Evolutionary conservation across 2,329 filamentous ascomycete species (phyloP), one percentile per base, ranked within the genome.

Genomic region (Ophiostoma sp.): DNA sequence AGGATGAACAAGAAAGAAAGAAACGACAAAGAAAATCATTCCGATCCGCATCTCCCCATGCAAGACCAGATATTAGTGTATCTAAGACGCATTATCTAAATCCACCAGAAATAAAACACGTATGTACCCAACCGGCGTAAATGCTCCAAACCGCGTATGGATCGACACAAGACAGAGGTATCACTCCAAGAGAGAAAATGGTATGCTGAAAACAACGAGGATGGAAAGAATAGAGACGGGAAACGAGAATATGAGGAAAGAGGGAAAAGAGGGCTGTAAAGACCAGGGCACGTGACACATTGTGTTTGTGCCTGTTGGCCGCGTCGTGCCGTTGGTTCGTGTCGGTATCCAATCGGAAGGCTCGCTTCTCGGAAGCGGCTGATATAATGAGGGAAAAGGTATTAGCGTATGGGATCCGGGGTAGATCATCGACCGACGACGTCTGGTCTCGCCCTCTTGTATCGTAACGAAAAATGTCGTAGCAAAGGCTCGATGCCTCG

Each of bases 11-110:
- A 31, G n/a, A 52, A 25, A 70, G 70, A 31, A 70, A n/a, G 15
- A 28, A 36, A 36, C 12, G 28, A 59, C n/a, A 64, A 69, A 72
- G 45, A 36, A 69, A 61, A 55, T 45, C 66, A 45, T 69, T 70
- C 72, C 52, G 48, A 33, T 59, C 39, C 55, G 39, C 64, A 63
- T 28, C 68, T 50, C 50, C 50, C 33, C 50, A 39, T 9, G 48
- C 48, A 42, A 57, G 69, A 59, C 69, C 69, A 59, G 69, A 70
- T 70, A 70, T 73, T 69, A 73, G 52, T 61, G 48, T 73, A 70
- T 73, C 63, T 72, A 61, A 73, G 64, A 73, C 50, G 71, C 64
- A 69, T 69, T 70, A 73, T 70, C 55, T 70, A 73, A 73, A 69
- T 50, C 48, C 55, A 71, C 55, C 55, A 36, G 19, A 28, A 52